Percentiles rank a stretch among this genome's conserved stretches.
Conservation (phyloP, 129 eudicot genomes). For the Chrysanthemum seticuspe region DNA sequence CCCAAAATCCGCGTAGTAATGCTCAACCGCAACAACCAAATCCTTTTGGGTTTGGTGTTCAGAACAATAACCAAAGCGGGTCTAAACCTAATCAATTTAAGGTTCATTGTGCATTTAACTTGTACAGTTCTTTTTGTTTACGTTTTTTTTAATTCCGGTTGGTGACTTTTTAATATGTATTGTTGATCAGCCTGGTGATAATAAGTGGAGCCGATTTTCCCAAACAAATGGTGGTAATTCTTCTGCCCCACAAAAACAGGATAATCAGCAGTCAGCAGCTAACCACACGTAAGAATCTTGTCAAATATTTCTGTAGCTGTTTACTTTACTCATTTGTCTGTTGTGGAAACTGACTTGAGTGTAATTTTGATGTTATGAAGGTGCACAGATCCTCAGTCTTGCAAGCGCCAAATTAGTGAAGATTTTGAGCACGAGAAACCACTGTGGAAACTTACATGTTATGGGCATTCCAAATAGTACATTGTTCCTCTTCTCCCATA, state of each 20-base stretch:
- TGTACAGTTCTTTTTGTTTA: conserved; percentile 13
- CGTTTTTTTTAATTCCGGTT: not conserved
- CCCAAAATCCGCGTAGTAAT: conserved; percentile 36
- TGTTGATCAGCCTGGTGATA: conserved; percentile 72
- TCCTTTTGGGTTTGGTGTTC: conserved; percentile 97
- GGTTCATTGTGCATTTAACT: conserved; percentile 41
- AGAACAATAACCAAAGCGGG: conserved; percentile 58
- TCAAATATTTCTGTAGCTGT: conserved; percentile 13
- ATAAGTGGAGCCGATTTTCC: conserved; percentile 80
- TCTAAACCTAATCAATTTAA: conserved; percentile 57
- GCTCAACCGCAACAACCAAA: conserved; percentile 68
- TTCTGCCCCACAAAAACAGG: conserved; percentile 49
- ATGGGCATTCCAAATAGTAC: conserved; percentile 74
- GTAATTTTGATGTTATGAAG: conserved; percentile 44
- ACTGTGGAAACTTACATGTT: conserved; percentile 95
- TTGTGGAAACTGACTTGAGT: conserved; percentile 14
- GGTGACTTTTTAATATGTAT: conserved; percentile 6
- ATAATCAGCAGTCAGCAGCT: conserved; percentile 50
- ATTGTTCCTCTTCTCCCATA: conserved; percentile 23
- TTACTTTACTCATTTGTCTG: not conserved
- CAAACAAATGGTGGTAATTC: conserved; percentile 34
- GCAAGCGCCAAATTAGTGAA: conserved; percentile 66
- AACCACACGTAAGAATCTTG: conserved; percentile 61
- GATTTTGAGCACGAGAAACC: conserved; percentile 84
- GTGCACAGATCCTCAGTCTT: conserved; percentile 87